Base-by-base conservation (phyloP, 495 filamentous ascomycete species). In the Letharia lupina region DNA sequence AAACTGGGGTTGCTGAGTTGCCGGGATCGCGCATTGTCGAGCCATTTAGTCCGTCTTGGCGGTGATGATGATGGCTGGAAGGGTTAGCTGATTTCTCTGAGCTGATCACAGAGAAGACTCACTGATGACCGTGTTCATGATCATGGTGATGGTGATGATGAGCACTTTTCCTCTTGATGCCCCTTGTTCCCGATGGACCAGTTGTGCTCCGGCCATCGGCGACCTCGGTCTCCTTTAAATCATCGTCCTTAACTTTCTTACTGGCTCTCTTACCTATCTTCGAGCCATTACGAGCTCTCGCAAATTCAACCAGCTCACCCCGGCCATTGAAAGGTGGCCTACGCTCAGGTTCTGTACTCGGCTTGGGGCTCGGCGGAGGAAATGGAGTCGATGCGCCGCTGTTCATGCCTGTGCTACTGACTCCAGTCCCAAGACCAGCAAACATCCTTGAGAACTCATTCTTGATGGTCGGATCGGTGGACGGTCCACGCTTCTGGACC, bases 401-500 rank as follows among this genome's bases (percentile, higher is more conserved):
- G 57, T 76, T 79, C 40, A 73, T 70, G 12, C 77, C 80, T 12
- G 81, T 70, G 7, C 82, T 79, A 40, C 89, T 87, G 9, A 93
- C 86, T 52, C 91, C 92, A 75, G 88, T 93, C 48, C 92, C 91
- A 70, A 96, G 89, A 28, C 92, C 92, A 5, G 89, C 89, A 76
- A 96, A 96, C 78, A 96, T 93, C 41, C 90, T 84, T 12, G 91
- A 91, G 72, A 96, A 89, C 70, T 96, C 92, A 73, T 86, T 92
- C 80, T 96, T 96, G 71, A 96, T 92, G 13, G 86, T 85, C 0
- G 91, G 87, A 70, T 95, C 91, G 9, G 86, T 88, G 33, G 85
- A 84, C 3, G 90, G 88, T 18, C 88, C 88, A 44, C 87, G 80
- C 44, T 86, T 81, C 68, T 90, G 88, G 41, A 86, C 88, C 76